Conservation (phyloP, 495 filamentous ascomycete genomes). For the Collariella sp. region DNA sequence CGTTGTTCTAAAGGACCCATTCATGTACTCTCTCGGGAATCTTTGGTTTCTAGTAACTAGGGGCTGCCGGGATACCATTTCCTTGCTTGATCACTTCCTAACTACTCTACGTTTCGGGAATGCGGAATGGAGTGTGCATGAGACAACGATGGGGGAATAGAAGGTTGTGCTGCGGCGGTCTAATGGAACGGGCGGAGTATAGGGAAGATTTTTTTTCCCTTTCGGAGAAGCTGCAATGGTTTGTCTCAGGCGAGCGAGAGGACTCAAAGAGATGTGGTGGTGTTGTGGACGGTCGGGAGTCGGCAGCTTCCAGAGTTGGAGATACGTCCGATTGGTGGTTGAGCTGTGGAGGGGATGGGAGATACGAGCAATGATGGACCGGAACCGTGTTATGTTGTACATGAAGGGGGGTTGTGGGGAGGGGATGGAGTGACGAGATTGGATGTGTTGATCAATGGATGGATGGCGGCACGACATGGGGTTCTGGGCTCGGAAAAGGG, state of each 20-base stretch:
- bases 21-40: not conserved
- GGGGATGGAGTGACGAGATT: conserved; percentile 1
- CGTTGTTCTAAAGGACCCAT: not conserved
- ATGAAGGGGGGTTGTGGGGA: not conserved
- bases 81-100: not conserved
- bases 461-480: conserved; percentile 8
- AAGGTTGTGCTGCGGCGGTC: not conserved
- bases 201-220: not conserved
- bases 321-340: not conserved
- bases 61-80: not conserved
- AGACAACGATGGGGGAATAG: conserved; percentile 3
- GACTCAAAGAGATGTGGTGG: no score
- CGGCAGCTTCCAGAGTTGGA: not conserved
- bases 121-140: not conserved
- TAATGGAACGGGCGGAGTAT: not conserved
- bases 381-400: conserved; percentile 1
- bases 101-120: not conserved
- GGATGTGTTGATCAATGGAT: not conserved
- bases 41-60: no score
- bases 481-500: conserved; percentile 1
- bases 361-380: conserved; percentile 11
- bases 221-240: not conserved
- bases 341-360: not conserved
- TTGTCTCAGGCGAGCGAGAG: not conserved
- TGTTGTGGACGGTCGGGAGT: not conserved